Base-by-base conservation (phyloP, 129 eudicot species). In the Escallonia rubra region DNA sequence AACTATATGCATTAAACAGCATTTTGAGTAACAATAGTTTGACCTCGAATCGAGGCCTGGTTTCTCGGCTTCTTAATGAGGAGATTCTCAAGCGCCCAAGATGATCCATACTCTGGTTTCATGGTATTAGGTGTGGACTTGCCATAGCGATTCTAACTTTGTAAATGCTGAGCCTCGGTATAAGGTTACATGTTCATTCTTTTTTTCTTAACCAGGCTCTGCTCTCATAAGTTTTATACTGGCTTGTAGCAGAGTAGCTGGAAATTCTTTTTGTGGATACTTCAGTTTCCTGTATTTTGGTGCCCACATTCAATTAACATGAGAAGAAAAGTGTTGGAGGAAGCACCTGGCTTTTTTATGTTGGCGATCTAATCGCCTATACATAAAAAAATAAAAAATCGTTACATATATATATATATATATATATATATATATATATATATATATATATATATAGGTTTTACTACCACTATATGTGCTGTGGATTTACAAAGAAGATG, bases 31-130 rank as follows among this genome's bases (percentile, higher is more conserved):
- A 68, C 43, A 69, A 82, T 59, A 78, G 66, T 70, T 70, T 81
- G 12, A 71, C 76, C 40, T 11, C 70, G 23, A 68, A 83, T 43
- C 79, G 67, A 59, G 69, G 72, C 57, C 74, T 72, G 53, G 76
- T 83, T 46, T 55, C 62, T 38, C 81, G 71, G 50, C 88, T 94
- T 80, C 78, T 90, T 61, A 76, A 77, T n/a, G 83, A 86, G 51
- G 96, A 86, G 83, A 82, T 93, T 46, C 66, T 77, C 4, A 81
- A 70, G 67, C 83, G 87, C 40, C 73, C 83, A 50, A 71, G 82
- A 73, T 89, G 88, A 64, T 78, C 34, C 62, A 43, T 47, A 23
- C 69, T 61, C 62, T 43, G 47, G 67, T 44, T 74, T 68, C 69
- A 75, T 67, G 65, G 48, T 53, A 60, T 68, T 16, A 49, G 51